Evolutionary conservation across 2,329 filamentous ascomycete species (phyloP), one percentile per base, ranked within the genome.

Genomic region (Orbilia brochopaga): DNA sequence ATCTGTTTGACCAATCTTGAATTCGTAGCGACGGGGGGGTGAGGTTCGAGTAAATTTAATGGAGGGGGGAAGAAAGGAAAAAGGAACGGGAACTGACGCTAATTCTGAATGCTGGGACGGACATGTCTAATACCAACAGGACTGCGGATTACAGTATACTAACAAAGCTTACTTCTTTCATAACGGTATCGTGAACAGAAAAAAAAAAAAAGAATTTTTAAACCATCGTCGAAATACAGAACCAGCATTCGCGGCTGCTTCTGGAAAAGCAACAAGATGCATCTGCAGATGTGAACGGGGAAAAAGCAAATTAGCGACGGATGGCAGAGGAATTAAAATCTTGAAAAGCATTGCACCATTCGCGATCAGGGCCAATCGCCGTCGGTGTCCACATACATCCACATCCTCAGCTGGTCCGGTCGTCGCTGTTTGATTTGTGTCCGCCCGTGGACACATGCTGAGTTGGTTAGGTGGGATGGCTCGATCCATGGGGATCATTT

Each of bases 381-480:
- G 53, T 59, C 30, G 48, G 66, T 70, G 64, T 24, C 66, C 59
- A 64, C 65, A 69, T 42, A 21, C 32, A 57, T 24, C 66, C 59
- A 64, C 65, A 69, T 42, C 35, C 32, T 63, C 58, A 58, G 65
- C 58, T 42, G 13, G 4, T 42, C 58, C 15, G 13, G 4, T 42
- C 37, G n/a, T 42, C 27, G 27, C 37, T 46, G 44, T 51, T 52
- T 35, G 19, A 42, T 69, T 51, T 54, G 52, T 58, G 58, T 48
- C 66, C 59, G 50, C 58, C 46, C 35, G 46, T 60, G 53, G 59
- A 62, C 52, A 48, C 44, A 63, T 64, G 54, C 58, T 70, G 66
- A 70, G 66, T 70, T 70, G 66, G 66, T 70, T 58, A 69, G 65
- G 65, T 70, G 59, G 53, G 59, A 59, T 59, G 44, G 44, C n/a